Evolutionary conservation across 768 basidiomycete species (phyloP).

Genomic region (Clitopilus passeckerianus): DNA sequence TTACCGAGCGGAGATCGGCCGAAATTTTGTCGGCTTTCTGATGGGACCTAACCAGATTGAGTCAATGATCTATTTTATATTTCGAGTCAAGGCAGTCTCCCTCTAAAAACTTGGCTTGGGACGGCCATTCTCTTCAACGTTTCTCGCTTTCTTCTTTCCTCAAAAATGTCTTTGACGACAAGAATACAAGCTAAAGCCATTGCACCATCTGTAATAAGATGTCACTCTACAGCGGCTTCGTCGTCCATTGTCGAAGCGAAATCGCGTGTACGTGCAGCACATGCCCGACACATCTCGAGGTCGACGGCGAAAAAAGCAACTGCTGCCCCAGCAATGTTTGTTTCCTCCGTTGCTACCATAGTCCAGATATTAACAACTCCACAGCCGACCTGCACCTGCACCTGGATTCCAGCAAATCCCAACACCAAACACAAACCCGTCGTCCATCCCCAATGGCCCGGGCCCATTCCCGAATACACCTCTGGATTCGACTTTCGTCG

Average conservation of each 20-base stretch:
- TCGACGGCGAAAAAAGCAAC: slow-evolving; percentile 56
- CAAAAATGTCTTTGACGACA: slow-evolving; percentile 36
- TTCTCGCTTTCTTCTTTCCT: slow-evolving; percentile 5
- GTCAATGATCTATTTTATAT: background rate
- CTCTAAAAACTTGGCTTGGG: slow-evolving; percentile 5
- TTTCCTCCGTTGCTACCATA: slow-evolving; percentile 3
- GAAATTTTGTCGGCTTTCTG: background rate
- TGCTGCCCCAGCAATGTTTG: slow-evolving; percentile 52
- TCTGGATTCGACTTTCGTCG: slow-evolving; percentile 84
- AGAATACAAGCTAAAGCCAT: slow-evolving; percentile 18
- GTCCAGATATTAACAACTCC: slow-evolving; percentile 3
- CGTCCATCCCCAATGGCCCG: slow-evolving; percentile 25
- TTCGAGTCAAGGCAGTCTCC: background rate
- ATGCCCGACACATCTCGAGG: slow-evolving; percentile 71
- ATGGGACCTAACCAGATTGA: background rate
- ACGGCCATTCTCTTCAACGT: background rate
- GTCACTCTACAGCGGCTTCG: slow-evolving; percentile 42
- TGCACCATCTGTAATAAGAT: slow-evolving; percentile 27
- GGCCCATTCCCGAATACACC: slow-evolving; percentile 40
- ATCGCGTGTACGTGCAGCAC: slow-evolving; percentile 65
- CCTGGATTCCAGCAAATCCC: slow-evolving; percentile 45
- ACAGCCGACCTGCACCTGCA: slow-evolving; percentile 60
- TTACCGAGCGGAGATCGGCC: background rate
- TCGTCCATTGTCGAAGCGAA: slow-evolving; percentile 72
- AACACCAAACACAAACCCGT: slow-evolving; percentile 26